These are phyloP conservation scores for Niebla homalea DNA, from an alignment of 495 filamentous ascomycete genomes.

Conservation along the genomic window DNA sequence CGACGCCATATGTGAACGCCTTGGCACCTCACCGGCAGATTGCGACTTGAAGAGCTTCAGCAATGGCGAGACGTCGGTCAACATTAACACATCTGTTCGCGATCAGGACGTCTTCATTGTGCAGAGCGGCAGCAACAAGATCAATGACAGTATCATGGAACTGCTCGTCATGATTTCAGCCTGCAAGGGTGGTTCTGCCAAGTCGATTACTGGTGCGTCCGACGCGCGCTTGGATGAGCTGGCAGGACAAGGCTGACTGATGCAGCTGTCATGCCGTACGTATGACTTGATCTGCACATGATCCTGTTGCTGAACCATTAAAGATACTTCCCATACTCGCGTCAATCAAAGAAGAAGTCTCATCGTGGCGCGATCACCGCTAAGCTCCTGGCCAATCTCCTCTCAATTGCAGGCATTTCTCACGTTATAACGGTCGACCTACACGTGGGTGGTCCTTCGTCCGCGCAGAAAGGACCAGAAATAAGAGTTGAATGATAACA, in stretches of 20 bases:
- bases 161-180: constrained; percentile 97
- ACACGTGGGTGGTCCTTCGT: constrained; percentile 41
- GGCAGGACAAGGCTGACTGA: constrained; percentile 17
- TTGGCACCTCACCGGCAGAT: constrained; percentile 52
- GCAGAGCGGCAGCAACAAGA: constrained; percentile 89
- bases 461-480: no score
- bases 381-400: constrained; percentile 89
- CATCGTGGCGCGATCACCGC: constrained; percentile 94
- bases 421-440: constrained; percentile 96
- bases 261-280: constrained; percentile 77
- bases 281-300: constrained; percentile 21
- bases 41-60: constrained; percentile 57
- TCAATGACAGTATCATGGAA: constrained; percentile 99
- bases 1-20: constrained; percentile 58
- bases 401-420: constrained; percentile 84
- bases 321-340: constrained; percentile 93
- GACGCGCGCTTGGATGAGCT: not conserved
- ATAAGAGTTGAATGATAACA: no score
- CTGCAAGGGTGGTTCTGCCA: constrained; percentile 93
- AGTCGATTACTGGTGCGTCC: constrained; percentile 83
- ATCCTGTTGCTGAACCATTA: constrained; percentile 29
- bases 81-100: constrained; percentile 82
- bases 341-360: constrained; percentile 98
- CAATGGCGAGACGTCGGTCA: constrained; percentile 93
- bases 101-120: constrained; percentile 99